phyloP scores from a whole-genome alignment of 306 rosid species.

The Amphicarpaea edgeworthii region DNA sequence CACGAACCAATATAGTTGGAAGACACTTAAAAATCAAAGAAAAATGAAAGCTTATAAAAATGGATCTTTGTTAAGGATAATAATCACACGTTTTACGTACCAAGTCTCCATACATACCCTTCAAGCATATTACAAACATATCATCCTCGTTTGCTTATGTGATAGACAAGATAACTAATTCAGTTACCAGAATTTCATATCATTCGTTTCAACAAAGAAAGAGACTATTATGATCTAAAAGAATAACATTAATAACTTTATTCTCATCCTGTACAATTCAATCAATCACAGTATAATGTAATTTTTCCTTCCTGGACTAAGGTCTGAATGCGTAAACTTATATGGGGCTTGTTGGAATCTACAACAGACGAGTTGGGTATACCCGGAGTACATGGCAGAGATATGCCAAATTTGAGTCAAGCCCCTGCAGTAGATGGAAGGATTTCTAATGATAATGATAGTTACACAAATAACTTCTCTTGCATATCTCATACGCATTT shows the following conservation, averaged over 20 bases:
- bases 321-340: constrained; percentile 2
- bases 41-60: too few relatives aligned
- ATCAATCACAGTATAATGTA: constrained; percentile 38
- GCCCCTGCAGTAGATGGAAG: constrained; percentile 23
- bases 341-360: constrained; percentile 39
- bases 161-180: too few relatives aligned
- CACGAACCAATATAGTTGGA: too few relatives aligned
- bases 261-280: constrained; percentile 50
- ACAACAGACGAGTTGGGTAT: constrained; percentile 26
- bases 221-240: constrained; percentile 2
- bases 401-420: constrained; percentile 3
- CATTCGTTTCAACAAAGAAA: not conserved
- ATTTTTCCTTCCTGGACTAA: constrained; percentile 15
- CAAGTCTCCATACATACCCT: too few relatives aligned
- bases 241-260: constrained; percentile 43
- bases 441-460: constrained; percentile 19
- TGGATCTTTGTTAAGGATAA: too few relatives aligned
- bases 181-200: not conserved
- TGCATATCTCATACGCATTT: constrained; percentile 7
- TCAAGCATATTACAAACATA: too few relatives aligned
- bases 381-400: constrained; percentile 1
- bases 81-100: too few relatives aligned
- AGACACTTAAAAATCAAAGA: too few relatives aligned
- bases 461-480: constrained; percentile 20
- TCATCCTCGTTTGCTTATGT: too few relatives aligned